Percentiles rank a stretch among this genome's conserved stretches.
Evolutionary conservation across 352 stramenopile genomes (phyloP).

Genomic region (Pythium oligandrum): DNA sequence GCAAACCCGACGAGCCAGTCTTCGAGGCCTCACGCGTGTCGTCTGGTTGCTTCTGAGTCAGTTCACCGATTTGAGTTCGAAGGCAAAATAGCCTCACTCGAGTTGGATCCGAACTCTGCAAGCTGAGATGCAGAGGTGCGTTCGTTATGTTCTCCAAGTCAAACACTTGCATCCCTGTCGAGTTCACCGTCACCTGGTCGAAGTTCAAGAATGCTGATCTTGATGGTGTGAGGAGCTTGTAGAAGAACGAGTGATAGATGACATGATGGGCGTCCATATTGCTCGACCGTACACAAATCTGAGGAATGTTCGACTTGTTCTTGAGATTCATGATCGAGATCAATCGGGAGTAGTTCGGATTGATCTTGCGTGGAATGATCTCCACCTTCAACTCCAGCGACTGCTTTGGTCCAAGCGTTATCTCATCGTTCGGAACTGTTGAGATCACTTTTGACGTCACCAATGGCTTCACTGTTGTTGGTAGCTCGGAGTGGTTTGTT

Average conservation of each 20-base stretch:
- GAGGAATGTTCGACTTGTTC: slow-evolving; percentile 82
- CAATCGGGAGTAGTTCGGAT: slow-evolving; percentile 84
- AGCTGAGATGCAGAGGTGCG: slow-evolving; percentile 65
- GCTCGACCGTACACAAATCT: slow-evolving; percentile 85
- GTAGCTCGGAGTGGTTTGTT: slow-evolving; percentile 87
- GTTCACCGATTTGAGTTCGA: slow-evolving; percentile 6
- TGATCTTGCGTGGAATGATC: slow-evolving; percentile 87
- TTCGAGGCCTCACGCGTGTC: neutral
- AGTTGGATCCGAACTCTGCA: slow-evolving; percentile 68
- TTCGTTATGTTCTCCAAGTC: slow-evolving; percentile 88
- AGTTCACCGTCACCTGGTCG: slow-evolving; percentile 83
- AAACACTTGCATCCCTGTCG: slow-evolving; percentile 82
- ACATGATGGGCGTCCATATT: slow-evolving; percentile 91
- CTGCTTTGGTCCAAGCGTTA: slow-evolving; percentile 82
- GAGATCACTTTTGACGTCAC: slow-evolving; percentile 89
- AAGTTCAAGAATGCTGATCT: slow-evolving; percentile 87
- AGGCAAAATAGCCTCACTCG: slow-evolving; percentile 77
- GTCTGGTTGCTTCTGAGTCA: neutral
- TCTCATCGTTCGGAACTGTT: slow-evolving; percentile 85
- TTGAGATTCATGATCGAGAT: slow-evolving; percentile 87
- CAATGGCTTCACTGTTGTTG: slow-evolving; percentile 80
- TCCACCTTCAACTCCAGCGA: slow-evolving; percentile 86
- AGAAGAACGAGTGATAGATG: slow-evolving; percentile 89
- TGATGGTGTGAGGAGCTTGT: slow-evolving; percentile 83
- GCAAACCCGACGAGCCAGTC: no score